Percentiles rank a stretch among this genome's conserved stretches.
Evolutionary conservation across 129 eudicot species (phyloP).

Genomic region (Oenanthe sinensis): DNA sequence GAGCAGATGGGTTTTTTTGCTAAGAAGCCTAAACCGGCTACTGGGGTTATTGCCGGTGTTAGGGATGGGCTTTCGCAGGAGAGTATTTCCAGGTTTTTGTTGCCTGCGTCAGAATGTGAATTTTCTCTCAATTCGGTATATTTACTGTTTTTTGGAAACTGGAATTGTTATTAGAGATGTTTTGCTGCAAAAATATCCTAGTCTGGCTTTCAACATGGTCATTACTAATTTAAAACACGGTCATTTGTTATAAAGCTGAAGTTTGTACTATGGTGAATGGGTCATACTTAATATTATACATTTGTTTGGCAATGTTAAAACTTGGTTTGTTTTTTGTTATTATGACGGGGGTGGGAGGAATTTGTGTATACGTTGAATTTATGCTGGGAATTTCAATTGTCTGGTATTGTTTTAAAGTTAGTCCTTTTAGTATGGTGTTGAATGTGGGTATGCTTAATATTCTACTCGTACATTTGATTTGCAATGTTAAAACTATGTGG

Average conservation of each 20-base stretch:
- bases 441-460: not conserved
- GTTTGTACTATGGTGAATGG: not conserved
- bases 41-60: constrained; percentile 77
- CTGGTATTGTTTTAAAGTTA: not conserved
- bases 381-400: not conserved
- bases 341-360: not conserved
- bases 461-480: not conserved
- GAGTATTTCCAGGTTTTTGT: constrained; percentile 68
- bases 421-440: not conserved
- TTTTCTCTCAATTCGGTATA: constrained; percentile 78
- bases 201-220: not conserved
- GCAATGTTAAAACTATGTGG: not conserved
- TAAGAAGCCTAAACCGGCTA: constrained; percentile 62
- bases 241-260: not conserved
- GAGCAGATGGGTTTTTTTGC: constrained; percentile 82
- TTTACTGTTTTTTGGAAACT: not conserved
- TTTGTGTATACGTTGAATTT: not conserved
- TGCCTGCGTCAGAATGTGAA: constrained; percentile 92
- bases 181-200: not conserved
- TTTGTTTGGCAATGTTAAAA: not conserved
- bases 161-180: not conserved
- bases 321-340: no score
- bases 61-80: constrained; percentile 86
- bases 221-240: not conserved
- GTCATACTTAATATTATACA: not conserved